Evolutionary conservation across 257 asterid genomes (phyloP), one percentile per base, ranked within the genome.

Genomic region (Penstemon newberryi): DNA sequence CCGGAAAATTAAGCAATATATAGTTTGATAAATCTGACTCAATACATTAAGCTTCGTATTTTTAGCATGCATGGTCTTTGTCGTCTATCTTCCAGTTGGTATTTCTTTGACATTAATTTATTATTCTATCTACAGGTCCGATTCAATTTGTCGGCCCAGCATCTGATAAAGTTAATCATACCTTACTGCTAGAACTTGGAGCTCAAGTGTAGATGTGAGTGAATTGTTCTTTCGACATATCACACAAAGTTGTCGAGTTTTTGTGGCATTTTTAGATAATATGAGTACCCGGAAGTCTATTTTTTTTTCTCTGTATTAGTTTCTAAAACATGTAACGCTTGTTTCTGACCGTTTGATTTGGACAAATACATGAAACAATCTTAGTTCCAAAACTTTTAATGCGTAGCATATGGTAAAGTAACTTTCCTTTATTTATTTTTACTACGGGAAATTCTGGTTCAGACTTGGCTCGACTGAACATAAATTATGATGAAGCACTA

Each of bases 61-160:
- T 25, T 39, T 59, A 39, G 5, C 33, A 39, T 40, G 5, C 33
- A 39, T 40, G 33, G 12, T 40, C 41, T 40, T 59, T 5, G 3
- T 13, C 65, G 37, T 41, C 49, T 59, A 18, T 15, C 33, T 62
- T 9, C 45, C 53, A 12, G 33, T 63, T 63, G 68, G 11, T 9
- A 61, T 10, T 57, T 15, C 53, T 13, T 15, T 3, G 8, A 37
- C 9, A 39, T 15, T 9, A 11, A 42, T 54, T 42, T 56, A 43
- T 43, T 12, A 3, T 7, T 25, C 36, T 39, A 42, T 73, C 33
- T 49, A 43, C 86, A 92, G 98, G 98, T 68, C 98, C 98, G 46
- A 92, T 90, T 73, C 97, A 92, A 70, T 92, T 92, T 61, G 83
- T 81, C 44, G 97, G 98, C 64, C 95, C 97, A 10, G 77, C 79